phyloP scores from a whole-genome alignment of 345 rosid species.

The Salix caprea region DNA sequence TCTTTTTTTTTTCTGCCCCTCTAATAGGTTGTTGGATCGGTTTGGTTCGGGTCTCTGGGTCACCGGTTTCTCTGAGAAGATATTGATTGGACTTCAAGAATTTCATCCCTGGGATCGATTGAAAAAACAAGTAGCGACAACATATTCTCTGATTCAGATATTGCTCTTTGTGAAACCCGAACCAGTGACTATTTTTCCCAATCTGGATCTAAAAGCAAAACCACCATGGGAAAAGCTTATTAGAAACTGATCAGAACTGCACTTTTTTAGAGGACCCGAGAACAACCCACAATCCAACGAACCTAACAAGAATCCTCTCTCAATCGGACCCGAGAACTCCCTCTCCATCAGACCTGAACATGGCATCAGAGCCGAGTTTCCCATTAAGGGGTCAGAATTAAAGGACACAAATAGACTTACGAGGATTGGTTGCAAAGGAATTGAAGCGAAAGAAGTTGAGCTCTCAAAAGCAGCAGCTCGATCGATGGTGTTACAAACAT shows the following conservation, averaged over 20 bases:
- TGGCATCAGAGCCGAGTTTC: conserved; percentile 21
- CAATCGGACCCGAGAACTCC: conserved; percentile 87
- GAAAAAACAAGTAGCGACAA: too few relatives aligned
- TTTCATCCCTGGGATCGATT: too few relatives aligned
- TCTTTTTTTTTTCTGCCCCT: too few relatives aligned
- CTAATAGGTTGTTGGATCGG: too few relatives aligned
- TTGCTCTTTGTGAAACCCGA: conserved; percentile 61
- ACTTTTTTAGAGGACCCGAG: conserved; percentile 44
- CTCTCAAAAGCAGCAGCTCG: conserved; percentile 90
- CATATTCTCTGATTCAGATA: conserved; percentile 36
- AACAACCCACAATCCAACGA: conserved; percentile 68
- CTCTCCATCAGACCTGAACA: conserved; percentile 70
- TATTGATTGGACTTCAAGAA: too few relatives aligned
- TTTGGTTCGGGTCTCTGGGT: too few relatives aligned
- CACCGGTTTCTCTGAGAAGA: too few relatives aligned
- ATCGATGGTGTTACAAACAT: conserved; percentile 49
- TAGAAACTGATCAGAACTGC: conserved; percentile 50
- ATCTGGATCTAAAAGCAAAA: conserved; percentile 46
- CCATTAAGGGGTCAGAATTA: conserved; percentile 52
- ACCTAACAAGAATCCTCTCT: conserved; percentile 85
- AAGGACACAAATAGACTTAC: conserved; percentile 30
- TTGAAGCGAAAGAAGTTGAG: conserved; percentile 76
- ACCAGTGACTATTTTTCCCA: conserved; percentile 56
- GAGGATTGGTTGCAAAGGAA: conserved; percentile 85
- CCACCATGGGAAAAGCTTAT: conserved; percentile 81